Evolutionary conservation across 345 rosid species (phyloP).

Genomic region (Eucalyptus sp.): DNA sequence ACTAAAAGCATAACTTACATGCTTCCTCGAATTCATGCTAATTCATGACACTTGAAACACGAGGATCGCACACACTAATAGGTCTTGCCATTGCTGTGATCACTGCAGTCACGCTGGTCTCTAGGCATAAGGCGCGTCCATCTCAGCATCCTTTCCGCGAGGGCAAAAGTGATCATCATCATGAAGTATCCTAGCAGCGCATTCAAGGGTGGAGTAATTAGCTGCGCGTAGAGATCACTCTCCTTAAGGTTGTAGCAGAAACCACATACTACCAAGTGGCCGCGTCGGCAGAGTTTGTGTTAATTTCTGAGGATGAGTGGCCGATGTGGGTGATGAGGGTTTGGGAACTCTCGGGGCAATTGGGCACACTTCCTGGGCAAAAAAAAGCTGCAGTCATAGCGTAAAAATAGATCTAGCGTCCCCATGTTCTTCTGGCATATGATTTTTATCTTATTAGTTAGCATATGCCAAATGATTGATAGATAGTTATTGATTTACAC

Average conservation of each 20-base stretch:
- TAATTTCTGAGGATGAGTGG: background rate
- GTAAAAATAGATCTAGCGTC: background rate
- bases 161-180: background rate
- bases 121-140: background rate
- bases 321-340: background rate
- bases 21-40: background rate
- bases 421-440: background rate
- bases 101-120: background rate
- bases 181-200: too few species aligned
- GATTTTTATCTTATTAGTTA: background rate
- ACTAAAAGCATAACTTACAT: background rate
- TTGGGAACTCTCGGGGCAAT: background rate
- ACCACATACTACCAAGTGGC: too few species aligned
- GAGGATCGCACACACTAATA: background rate
- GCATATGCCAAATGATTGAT: background rate
- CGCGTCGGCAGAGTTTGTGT: too few species aligned
- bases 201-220: too few species aligned
- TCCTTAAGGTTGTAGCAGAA: too few species aligned
- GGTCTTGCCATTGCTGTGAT: background rate
- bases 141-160: background rate
- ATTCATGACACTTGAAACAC: background rate
- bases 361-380: background rate
- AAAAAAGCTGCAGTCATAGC: background rate
- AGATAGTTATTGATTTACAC: background rate
- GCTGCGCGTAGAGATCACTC: too few species aligned